These are phyloP conservation scores for Suillus clintonianus DNA, from an alignment of 768 basidiomycete genomes.

Conservation along the genomic window DNA sequence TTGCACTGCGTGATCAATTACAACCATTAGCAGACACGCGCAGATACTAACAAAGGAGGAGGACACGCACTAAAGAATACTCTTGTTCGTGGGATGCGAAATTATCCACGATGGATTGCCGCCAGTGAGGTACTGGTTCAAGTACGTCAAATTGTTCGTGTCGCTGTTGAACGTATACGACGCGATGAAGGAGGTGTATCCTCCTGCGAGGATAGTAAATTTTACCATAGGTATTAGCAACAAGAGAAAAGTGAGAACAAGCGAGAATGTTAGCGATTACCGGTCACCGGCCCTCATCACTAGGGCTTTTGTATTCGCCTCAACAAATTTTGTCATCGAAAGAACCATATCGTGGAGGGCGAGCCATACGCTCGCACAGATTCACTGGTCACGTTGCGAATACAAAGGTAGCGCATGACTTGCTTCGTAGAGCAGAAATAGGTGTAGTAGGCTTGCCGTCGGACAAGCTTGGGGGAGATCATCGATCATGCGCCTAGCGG, in stretches of 20 bases:
- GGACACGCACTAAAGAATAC: conserved; percentile 58
- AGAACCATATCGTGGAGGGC: background rate
- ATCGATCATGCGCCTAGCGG: background rate
- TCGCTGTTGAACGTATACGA: conserved; percentile 63
- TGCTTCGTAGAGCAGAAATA: background rate
- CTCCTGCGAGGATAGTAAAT: conserved; percentile 69
- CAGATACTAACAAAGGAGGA: background rate
- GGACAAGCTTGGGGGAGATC: background rate
- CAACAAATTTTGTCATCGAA: background rate
- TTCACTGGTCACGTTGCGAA: background rate
- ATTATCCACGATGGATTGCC: conserved; percentile 63
- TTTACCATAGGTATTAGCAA: conserved; percentile 51
- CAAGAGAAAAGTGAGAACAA: background rate
- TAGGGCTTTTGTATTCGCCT: background rate
- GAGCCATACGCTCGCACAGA: background rate
- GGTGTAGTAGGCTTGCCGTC: background rate
- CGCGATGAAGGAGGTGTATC: conserved; percentile 60
- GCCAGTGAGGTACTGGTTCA: conserved; percentile 44
- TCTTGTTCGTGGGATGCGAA: conserved; percentile 54
- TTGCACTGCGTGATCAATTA: conserved; percentile 41
- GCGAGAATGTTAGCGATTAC: background rate
- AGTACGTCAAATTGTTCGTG: conserved; percentile 45
- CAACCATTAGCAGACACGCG: background rate
- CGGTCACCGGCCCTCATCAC: background rate
- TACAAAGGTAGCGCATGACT: conserved; percentile 2